These are phyloP conservation scores for Zymoseptoria crescenta DNA, from an alignment of 2,329 filamentous ascomycete species.

Conservation along the genomic window DNA sequence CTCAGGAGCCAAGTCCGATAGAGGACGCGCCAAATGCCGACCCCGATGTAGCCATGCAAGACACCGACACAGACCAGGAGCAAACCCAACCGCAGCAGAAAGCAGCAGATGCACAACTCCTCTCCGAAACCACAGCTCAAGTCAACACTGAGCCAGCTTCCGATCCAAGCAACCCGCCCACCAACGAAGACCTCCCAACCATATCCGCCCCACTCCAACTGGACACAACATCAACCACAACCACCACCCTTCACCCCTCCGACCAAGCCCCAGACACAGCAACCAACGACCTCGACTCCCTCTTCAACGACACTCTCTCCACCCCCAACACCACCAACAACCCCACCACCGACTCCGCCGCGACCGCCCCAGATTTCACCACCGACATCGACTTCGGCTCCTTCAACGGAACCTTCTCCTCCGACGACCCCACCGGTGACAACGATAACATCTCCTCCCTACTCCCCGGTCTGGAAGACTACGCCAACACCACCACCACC, in stretches of 20 bases:
- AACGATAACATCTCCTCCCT: conserved; percentile 31
- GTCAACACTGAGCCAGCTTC: neutral
- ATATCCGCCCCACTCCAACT: neutral
- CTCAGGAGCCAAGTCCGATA: neutral
- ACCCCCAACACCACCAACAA: conserved; percentile 10
- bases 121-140: neutral
- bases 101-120: neutral
- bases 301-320: conserved; percentile 27
- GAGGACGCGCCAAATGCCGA: neutral
- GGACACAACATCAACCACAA: neutral
- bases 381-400: conserved; percentile 30
- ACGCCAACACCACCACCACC: conserved; percentile 27
- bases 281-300: conserved; percentile 28
- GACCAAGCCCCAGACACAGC: conserved; percentile 22
- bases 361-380: conserved; percentile 15
- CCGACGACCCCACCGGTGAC: conserved; percentile 17
- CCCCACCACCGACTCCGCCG: conserved; percentile 5
- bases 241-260: neutral
- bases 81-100: neutral
- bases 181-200: neutral
- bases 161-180: neutral
- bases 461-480: conserved; percentile 36
- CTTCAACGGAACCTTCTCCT: conserved; percentile 16
- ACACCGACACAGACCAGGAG: neutral
- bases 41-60: conserved; percentile 6